Evolutionary conservation across 495 filamentous ascomycete genomes (phyloP).

Genomic region (Hyaloscypha variabilis): DNA sequence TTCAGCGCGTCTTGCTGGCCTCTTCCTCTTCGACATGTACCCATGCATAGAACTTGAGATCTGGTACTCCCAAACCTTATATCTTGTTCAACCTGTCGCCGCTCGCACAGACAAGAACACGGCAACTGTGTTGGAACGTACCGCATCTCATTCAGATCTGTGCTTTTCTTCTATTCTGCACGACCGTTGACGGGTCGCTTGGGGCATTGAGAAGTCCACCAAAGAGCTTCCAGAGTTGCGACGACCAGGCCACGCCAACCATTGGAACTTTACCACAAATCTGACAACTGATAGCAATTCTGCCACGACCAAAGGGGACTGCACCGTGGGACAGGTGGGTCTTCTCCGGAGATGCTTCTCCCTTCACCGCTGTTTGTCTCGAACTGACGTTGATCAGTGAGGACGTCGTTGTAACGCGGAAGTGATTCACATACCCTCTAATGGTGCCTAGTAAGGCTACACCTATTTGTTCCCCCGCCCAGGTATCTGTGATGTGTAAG

Average conservation of each 20-base stretch:
- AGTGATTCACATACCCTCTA: not conserved
- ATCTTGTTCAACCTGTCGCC: conserved; percentile 16
- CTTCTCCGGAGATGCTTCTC: not conserved
- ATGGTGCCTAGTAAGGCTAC: not conserved
- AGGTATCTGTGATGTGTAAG: not conserved
- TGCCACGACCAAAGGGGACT: not conserved
- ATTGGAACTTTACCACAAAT: not conserved
- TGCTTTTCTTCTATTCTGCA: conserved; percentile 7
- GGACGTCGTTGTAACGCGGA: not conserved
- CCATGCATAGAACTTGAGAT: no score
- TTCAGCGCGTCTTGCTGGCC: not conserved
- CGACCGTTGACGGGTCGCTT: conserved; percentile 13
- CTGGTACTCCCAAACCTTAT: conserved; percentile 10
- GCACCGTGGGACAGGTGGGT: not conserved
- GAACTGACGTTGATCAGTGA: not conserved
- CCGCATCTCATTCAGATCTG: conserved; percentile 2
- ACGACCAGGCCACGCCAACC: not conserved
- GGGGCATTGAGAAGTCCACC: not conserved
- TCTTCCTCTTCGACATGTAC: not conserved
- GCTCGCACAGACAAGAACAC: conserved; percentile 4
- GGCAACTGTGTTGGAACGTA: not conserved
- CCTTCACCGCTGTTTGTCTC: conserved; percentile 23
- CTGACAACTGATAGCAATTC: conserved; percentile 12
- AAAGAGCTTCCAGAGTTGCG: not conserved
- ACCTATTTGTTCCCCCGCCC: not conserved